Base-by-base conservation (phyloP, 2,329 filamentous ascomycete species). In the Phoma sp. region DNA sequence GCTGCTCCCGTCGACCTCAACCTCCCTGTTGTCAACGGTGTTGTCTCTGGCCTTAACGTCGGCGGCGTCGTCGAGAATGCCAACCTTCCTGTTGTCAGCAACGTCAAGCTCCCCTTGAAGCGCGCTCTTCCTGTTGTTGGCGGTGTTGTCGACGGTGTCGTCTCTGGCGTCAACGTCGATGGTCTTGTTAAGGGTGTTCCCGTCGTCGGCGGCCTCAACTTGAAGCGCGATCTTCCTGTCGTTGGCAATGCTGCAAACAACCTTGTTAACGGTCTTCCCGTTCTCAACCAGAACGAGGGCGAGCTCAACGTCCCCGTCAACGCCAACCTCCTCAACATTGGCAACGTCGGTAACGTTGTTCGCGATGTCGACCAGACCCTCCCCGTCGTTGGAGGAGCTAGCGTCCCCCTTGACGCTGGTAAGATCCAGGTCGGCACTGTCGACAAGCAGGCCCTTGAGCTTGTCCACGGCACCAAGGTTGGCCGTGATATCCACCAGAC, bases 1-100 rank as follows among this genome's bases (percentile, higher is more conserved):
- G 52, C 30, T 32, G 52, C 52, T 10, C 52, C 52, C 8, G 11
- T 55, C 43, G 41, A 50, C 30, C 52, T 55, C 43, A 36, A 50
- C 30, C 52, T 49, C 33, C 36, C 40, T 7, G 39, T 42, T 11
- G 36, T 47, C 7, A 7, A 14, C 25, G 4, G 33, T n/a, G 42
- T 11, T 40, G 7, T 4, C 27, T 14, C 30, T 33, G 42, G 30
- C 23, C 52, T 55, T 18, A 32, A 43, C 8, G 43, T 47, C n/a
- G 29, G 41, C 8, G 47, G 37, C 7, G 9, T 40, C 8, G 9
- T 33, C n/a, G 8, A 46, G 13, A 30, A 13, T 11, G 23, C 36
- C 42, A 52, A 52, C 14, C 13, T 41, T n/a, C 36, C 36, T 13
- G 23, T 38, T 6, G 18, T 22, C 10, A 29, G 32, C 22, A 36